Percentiles rank a stretch among this genome's conserved stretches.
These are phyloP conservation scores for Daldinia vernicosa DNA, from an alignment of 495 filamentous ascomycete species.

Conservation along the genomic window DNA sequence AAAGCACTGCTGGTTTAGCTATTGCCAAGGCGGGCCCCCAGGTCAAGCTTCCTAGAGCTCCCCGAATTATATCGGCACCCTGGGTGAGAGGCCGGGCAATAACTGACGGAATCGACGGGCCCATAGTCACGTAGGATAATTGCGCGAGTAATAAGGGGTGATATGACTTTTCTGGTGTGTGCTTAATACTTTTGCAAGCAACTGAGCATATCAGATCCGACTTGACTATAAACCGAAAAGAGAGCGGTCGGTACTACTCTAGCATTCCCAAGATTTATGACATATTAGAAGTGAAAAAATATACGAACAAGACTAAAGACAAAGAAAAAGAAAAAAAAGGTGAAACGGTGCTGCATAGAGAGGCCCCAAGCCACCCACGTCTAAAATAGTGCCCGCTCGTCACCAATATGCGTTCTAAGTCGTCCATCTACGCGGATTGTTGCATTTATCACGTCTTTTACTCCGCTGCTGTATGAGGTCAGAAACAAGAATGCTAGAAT, in stretches of 20 bases:
- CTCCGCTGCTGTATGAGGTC: background rate
- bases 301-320: background rate
- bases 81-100: conserved; percentile 41
- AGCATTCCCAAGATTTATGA: background rate
- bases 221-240: background rate
- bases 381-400: background rate
- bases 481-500: background rate
- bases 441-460: background rate
- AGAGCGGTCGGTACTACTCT: background rate
- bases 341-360: background rate
- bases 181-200: background rate
- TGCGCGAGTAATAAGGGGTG: background rate
- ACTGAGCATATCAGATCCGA: background rate
- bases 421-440: background rate
- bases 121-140: conserved; percentile 11
- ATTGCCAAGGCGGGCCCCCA: conserved; percentile 52
- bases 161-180: background rate
- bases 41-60: conserved; percentile 49
- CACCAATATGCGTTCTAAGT: background rate
- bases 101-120: conserved; percentile 36
- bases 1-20: conserved; percentile 52
- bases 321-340: background rate
- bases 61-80: conserved; percentile 47
- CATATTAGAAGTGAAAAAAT: background rate
- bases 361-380: background rate